Base-by-base conservation (phyloP, 2,329 filamentous ascomycete species). In the Aureobasidium subglaciale region DNA sequence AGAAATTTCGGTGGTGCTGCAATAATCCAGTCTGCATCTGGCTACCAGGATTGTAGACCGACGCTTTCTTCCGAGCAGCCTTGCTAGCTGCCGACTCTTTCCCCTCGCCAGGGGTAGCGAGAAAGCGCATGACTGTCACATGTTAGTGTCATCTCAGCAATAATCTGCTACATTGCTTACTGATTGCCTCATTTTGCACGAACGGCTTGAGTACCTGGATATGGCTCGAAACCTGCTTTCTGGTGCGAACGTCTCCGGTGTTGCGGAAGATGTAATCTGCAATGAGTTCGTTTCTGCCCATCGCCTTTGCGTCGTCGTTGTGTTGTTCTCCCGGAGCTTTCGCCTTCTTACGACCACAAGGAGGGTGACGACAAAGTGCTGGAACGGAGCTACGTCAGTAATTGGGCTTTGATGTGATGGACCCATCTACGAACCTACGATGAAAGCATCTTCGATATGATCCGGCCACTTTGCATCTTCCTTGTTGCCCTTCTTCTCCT, bases 171-270 rank as follows among this genome's bases (percentile, higher is more conserved):
- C n/a, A n/a, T n/a, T n/a, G n/a, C 48, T 43, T 52, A 56, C 54
- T 46, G 58, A 74, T 70, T 25, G 76, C 74, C 58, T 81, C 75
- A 5, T 75, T 72, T 59, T 73, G 72, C 34, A 84, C 69, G 58
- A 80, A 78, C 11, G 73, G 75, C 64, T 82, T 81, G 18, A 85
- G 70, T 2, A 84, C 81, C 66, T 85, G 82, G 24, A 84, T 75
- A 63, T 85, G 82, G 62, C 82, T 85, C 0, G 82, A 84, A 4
- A 85, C 78, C 63, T 84, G 79, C 65, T 85, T 85, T 49, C 82
- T 73, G 15, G 67, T 69, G 53, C 82, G 72, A 24, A 62, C 64
- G 56, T 76, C 76, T 20, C 81, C 79, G 6, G 81, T 84, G 57
- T 74, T 70, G 56, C 75, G 75, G 60, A 72, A 69, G 58, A 85